These are phyloP conservation scores for Lichtheimia hyalospora DNA, from an alignment of 371 early-diverging fungal species.

Conservation along the genomic window DNA sequence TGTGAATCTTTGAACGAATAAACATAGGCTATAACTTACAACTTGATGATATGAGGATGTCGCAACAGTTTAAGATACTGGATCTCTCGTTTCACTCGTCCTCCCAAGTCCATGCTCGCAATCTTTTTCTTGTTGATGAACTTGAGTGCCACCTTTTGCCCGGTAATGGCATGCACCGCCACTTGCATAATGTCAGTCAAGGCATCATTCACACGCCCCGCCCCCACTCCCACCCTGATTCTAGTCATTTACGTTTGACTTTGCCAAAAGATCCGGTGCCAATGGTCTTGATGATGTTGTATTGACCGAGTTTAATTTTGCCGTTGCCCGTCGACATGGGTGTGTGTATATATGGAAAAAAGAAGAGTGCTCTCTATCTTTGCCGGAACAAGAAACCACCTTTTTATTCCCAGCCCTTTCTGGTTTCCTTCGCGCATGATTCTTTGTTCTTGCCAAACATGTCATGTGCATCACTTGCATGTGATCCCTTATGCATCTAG, in stretches of 20 bases:
- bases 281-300: slow-evolving; percentile 89
- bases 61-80: slow-evolving; percentile 92
- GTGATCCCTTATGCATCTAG: too few relatives aligned
- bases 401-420: too few relatives aligned
- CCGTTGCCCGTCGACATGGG: background rate
- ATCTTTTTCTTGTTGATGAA: slow-evolving; percentile 91
- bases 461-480: too few relatives aligned
- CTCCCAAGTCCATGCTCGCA: slow-evolving; percentile 91
- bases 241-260: slow-evolving; percentile 79
- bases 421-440: too few relatives aligned
- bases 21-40: slow-evolving; percentile 50
- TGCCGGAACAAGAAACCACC: too few relatives aligned
- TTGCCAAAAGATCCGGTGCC: slow-evolving; percentile 97
- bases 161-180: slow-evolving; percentile 91
- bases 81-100: slow-evolving; percentile 95
- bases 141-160: slow-evolving; percentile 96
- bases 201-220: background rate
- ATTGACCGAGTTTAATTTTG: slow-evolving; percentile 85
- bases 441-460: too few relatives aligned
- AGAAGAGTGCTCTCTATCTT: too few relatives aligned
- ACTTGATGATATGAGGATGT: slow-evolving; percentile 98
- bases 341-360: background rate
- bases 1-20: background rate
- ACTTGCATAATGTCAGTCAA: slow-evolving; percentile 48
- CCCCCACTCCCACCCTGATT: too few relatives aligned